A percentile compares a stretch with the other conserved stretches of the same genome.
Evolutionary conservation across 306 rosid species (phyloP).

Genomic region (Rosa chinensis): DNA sequence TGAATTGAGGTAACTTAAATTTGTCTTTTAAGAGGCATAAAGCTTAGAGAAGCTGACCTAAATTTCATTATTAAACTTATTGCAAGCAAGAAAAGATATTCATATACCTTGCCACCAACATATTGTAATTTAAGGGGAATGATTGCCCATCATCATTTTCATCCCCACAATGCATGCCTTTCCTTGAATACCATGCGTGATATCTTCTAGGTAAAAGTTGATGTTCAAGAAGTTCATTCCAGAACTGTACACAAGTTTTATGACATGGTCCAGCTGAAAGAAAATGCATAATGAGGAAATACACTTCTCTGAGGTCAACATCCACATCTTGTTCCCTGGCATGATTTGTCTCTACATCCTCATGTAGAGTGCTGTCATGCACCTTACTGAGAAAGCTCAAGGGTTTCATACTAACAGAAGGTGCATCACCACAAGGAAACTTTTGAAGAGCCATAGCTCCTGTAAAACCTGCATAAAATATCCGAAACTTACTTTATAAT

Average conservation of each 20-base stretch:
- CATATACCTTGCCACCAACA: constrained; percentile 76
- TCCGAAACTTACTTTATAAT: background rate
- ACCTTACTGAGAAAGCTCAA: constrained; percentile 56
- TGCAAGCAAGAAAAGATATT: constrained; percentile 12
- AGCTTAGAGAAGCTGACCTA: background rate
- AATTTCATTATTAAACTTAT: background rate
- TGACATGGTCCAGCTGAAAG: constrained; percentile 94
- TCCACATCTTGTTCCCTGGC: constrained; percentile 60
- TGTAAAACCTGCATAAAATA: constrained; percentile 37
- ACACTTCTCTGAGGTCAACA: constrained; percentile 83
- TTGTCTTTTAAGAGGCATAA: background rate
- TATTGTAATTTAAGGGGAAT: constrained; percentile 72
- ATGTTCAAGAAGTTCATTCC: constrained; percentile 93
- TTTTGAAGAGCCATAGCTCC: constrained; percentile 88
- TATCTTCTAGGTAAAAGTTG: constrained; percentile 95
- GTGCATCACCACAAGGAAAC: constrained; percentile 65
- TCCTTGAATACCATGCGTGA: constrained; percentile 97
- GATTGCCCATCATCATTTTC: constrained; percentile 80
- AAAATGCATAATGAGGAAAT: constrained; percentile 96
- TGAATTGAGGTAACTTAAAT: constrained; percentile 16
- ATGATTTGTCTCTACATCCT: constrained; percentile 44
- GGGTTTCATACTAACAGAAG: constrained; percentile 57
- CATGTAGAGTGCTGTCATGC: constrained; percentile 46
- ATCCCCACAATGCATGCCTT: constrained; percentile 57
- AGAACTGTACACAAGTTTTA: constrained; percentile 66